Base-by-base conservation (phyloP, 139 green algal genomes). In the Volvox africanus region DNA sequence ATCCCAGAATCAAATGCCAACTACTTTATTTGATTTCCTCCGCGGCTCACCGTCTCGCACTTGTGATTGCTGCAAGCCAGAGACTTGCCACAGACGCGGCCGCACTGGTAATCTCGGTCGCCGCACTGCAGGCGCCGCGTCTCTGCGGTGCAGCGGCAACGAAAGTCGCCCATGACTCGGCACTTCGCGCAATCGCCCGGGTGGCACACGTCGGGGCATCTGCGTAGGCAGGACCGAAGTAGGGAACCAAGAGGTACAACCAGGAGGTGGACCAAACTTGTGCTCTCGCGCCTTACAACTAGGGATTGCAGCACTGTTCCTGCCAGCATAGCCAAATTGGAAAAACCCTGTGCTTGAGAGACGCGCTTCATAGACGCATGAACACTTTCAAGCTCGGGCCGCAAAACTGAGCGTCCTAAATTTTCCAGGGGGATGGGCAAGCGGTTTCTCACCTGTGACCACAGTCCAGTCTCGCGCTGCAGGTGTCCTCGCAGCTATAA, bases 1-100 rank as follows among this genome's bases (percentile, higher is more conserved):
- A 55, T 55, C 44, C 44, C 44, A 55, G 44, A 9, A 55, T 55
- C 44, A 55, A 55, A 55, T 55, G 9, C 9, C 44, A 9, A 55
- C 44, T 5, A 55, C 9, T 55, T 9, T 55, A 55, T 55, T 55
- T 9, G 9, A 55, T 55, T 55, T 9, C 44, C 9, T 55, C 71
- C 32, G 6, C 91, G 73, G 73, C 92, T 91, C 87, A 95, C 93
- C 87, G 85, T n/a, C 87, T 94, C 69, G 89, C 96, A 98, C 19
- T 16, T 75, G 89, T 97, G 95, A 35, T 90, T 88, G 22, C 95
- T 94, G 82, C 95, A 98, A 0, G 67, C 37, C 80, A 98, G 94
- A 50, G 32, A 50, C 91, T 93, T 93, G 80, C 92, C 94, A 79
- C 96, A 98, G 24, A 94, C 89, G 2, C 86, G 85, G 12, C 3